These are phyloP conservation scores for Cystobasidium onofrii DNA, from an alignment of 768 basidiomycete genomes.

Conservation along the genomic window DNA sequence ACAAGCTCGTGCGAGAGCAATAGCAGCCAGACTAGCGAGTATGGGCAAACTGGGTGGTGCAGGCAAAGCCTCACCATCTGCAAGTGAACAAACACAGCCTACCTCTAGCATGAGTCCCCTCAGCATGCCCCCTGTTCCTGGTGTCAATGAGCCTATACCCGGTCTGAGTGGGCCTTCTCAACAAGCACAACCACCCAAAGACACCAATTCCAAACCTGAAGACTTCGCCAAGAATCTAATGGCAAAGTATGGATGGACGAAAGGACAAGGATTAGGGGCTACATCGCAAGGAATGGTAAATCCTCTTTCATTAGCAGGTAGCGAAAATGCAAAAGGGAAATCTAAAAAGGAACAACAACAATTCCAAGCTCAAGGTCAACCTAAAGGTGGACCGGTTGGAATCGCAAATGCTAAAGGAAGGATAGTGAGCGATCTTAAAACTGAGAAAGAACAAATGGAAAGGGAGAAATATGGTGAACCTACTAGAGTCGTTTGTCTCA, in stretches of 20 bases:
- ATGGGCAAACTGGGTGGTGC: neutral
- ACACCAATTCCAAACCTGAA: constrained; percentile 30
- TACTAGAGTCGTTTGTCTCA: constrained; percentile 78
- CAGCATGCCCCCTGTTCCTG: neutral
- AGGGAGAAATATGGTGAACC: constrained; percentile 75
- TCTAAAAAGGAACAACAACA: constrained; percentile 36
- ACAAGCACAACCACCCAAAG: constrained; percentile 17
- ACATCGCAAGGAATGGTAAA: constrained; percentile 79
- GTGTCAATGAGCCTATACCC: constrained; percentile 9
- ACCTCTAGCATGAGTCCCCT: neutral
- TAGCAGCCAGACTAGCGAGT: constrained; percentile 28
- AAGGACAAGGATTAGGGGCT: constrained; percentile 82
- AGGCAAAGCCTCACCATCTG: neutral
- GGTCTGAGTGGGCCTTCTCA: neutral
- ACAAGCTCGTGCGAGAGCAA: constrained; percentile 33
- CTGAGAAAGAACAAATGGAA: constrained; percentile 67
- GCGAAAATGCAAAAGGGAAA: constrained; percentile 46
- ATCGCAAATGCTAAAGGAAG: constrained; percentile 64
- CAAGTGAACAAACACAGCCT: neutral
- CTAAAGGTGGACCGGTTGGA: constrained; percentile 48
- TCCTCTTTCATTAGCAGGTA: constrained; percentile 61
- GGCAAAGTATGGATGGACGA: constrained; percentile 94
- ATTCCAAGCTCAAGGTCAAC: constrained; percentile 21
- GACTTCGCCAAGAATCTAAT: constrained; percentile 73
- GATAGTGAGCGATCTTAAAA: constrained; percentile 84